Base-by-base conservation (phyloP, 2,329 filamentous ascomycete species). In the Fusarium sacchari region DNA sequence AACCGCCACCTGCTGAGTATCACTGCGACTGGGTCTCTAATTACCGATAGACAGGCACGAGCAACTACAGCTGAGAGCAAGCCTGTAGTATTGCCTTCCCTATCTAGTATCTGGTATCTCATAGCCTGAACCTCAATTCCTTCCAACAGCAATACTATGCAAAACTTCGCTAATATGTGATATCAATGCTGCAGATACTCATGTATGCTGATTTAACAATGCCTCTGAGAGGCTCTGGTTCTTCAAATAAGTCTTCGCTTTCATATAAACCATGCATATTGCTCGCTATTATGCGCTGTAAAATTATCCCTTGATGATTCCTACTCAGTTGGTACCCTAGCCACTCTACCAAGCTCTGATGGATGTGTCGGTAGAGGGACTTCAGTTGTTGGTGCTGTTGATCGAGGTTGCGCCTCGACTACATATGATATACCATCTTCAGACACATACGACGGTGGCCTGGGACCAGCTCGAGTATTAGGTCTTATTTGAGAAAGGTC, bases 391-490 rank as follows among this genome's bases (percentile, higher is more conserved):
- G 87, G 86, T 6, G 84, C 88, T 22, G 86, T 87, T 13, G 89
- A 90, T 64, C 90, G 83, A 47, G 90, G 90, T 63, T 87, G 87
- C 1, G 90, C 91, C 73, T 94, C 90, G 10, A 94, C 85, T 20
- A 94, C 89, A 78, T 95, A 95, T 34, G 88, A 87, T 10, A 94
- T 88, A 0, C 93, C 93, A 75, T 95, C 91, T 15, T 96, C 93
- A 0, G 92, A 94, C 8, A 88, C 85, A 79, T 96, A 96, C 9
- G 91, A 94, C 5, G 94, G 94, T 9, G 94, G 94, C 3, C 93
- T 86, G 17, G 73, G 79, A 62, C 80, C 79, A 43, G 72, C 73
- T n/a, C 71, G 75, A 39, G 76, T 78, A 50, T 70, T 79, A 57
- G 74, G 64, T 32, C 71, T 75, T 28, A 72, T 62, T 10, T 76